Conservation (phyloP, 345 rosid genomes). For the Pistacia vera region DNA sequence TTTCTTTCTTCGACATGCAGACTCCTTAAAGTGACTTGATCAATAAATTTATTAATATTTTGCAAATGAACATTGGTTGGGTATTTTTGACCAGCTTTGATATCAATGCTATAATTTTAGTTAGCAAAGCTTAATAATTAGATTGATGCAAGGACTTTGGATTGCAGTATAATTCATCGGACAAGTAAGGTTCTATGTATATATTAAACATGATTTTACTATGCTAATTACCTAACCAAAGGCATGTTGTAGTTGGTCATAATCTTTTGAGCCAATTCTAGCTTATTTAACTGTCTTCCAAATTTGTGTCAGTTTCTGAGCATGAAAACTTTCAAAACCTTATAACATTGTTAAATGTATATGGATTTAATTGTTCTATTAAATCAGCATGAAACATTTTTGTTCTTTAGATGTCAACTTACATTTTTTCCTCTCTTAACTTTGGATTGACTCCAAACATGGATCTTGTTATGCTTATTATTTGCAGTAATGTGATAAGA, state of each 20-base stretch:
- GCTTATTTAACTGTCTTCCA: background rate
- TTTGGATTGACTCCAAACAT: background rate
- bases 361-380: too few relatives aligned
- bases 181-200: background rate
- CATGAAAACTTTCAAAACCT: background rate
- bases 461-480: slow-evolving; percentile 11
- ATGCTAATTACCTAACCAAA: background rate
- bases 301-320: background rate
- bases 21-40: background rate
- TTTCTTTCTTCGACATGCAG: background rate
- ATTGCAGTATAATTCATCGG: background rate
- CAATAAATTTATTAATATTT: background rate
- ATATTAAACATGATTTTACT: background rate
- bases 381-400: background rate
- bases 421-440: background rate
- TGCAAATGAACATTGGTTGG: background rate
- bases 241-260: background rate
- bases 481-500: slow-evolving; percentile 27
- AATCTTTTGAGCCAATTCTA: background rate
- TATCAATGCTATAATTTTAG: too few relatives aligned
- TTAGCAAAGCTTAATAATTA: background rate
- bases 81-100: too few relatives aligned
- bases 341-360: background rate
- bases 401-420: background rate
- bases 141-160: background rate